Evolutionary conservation across 2,329 filamentous ascomycete species (phyloP).

Genomic region (Fusarium sp.): DNA sequence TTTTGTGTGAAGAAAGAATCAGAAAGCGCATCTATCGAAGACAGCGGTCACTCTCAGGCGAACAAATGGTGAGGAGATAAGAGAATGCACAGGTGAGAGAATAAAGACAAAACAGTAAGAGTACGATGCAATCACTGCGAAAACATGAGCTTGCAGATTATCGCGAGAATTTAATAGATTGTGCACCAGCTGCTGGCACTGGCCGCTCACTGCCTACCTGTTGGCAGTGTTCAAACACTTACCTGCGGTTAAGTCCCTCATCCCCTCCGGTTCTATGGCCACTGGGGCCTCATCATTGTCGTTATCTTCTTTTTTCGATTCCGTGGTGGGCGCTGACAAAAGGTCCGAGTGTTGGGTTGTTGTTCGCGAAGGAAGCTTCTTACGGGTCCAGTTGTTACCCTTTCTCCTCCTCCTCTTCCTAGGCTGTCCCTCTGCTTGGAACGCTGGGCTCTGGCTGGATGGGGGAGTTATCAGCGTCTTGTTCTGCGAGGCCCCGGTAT

Average conservation of each 20-base stretch:
- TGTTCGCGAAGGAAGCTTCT: not conserved
- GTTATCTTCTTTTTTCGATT: not conserved
- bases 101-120: not conserved
- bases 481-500: not conserved
- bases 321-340: not conserved
- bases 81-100: too few species aligned
- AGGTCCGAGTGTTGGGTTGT: not conserved
- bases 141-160: not conserved
- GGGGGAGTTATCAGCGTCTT: not conserved
- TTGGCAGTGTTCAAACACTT: not conserved
- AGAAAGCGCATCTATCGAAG: not conserved
- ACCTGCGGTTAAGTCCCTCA: not conserved
- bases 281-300: not conserved
- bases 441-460: not conserved
- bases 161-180: not conserved
- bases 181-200: slow-evolving; percentile 6
- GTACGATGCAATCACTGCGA: not conserved
- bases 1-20: not conserved
- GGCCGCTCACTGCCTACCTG: not conserved
- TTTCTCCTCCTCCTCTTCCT: not conserved
- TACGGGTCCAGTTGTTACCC: not conserved
- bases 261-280: not conserved
- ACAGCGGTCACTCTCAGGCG: not conserved
- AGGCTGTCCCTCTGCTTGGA: not conserved
- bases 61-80: not conserved